Conservation (phyloP, 768 basidiomycete genomes). For the Naematelia aurantialba region DNA sequence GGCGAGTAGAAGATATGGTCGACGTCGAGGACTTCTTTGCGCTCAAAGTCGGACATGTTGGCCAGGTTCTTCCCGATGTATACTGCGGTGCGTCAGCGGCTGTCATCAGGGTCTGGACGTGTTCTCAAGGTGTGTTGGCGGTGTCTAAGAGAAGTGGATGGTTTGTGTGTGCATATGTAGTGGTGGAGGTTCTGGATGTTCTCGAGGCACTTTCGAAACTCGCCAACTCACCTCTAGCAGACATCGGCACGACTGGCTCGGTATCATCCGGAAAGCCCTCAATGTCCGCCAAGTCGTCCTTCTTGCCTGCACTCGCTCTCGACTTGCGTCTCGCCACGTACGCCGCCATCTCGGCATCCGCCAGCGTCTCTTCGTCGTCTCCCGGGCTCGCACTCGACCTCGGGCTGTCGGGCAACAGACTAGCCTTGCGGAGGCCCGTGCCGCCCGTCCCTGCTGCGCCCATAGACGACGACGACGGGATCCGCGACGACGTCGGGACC, state of each 20-base stretch:
- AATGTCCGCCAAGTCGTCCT: slow-evolving; percentile 80
- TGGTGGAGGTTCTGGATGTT: neutral
- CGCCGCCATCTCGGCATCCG: slow-evolving; percentile 95
- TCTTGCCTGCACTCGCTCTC: slow-evolving; percentile 73
- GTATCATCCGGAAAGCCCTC: slow-evolving; percentile 89
- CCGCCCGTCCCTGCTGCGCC: slow-evolving; percentile 26
- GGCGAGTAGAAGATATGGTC: slow-evolving; percentile 67
- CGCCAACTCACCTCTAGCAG: slow-evolving; percentile 74
- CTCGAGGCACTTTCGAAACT: slow-evolving; percentile 39
- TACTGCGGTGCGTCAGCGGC: slow-evolving; percentile 32
- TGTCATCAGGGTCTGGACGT: no score
- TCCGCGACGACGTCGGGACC: slow-evolving; percentile 22
- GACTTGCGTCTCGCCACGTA: slow-evolving; percentile 87
- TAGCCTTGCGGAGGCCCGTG: slow-evolving; percentile 16
- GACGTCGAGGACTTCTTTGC: slow-evolving; percentile 85
- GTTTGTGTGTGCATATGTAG: neutral
- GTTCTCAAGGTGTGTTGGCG: neutral
- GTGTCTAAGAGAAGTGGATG: neutral
- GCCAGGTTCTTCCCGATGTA: slow-evolving; percentile 55
- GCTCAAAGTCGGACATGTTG: slow-evolving; percentile 79
- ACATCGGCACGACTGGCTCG: slow-evolving; percentile 62
- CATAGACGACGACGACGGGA: slow-evolving; percentile 40
- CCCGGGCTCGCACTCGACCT: slow-evolving; percentile 26
- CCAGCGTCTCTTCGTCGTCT: slow-evolving; percentile 55
- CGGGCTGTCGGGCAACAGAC: slow-evolving; percentile 24